Conservation (phyloP, 768 basidiomycete species). For the Exsudoporus frostii region DNA sequence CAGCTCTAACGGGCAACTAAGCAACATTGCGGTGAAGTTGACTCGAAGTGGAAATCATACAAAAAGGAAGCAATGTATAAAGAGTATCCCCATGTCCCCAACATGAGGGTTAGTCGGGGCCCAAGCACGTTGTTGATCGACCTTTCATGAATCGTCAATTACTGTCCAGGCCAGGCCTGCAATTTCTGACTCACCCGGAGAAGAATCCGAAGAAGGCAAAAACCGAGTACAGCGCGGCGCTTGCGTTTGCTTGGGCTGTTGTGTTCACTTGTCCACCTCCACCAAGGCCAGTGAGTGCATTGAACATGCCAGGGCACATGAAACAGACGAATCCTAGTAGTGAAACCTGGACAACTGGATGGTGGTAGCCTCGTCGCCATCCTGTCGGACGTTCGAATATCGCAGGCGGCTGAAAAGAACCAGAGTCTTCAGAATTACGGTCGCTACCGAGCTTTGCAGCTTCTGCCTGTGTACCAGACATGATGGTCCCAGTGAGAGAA, state of each 20-base stretch:
- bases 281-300: conserved; percentile 76
- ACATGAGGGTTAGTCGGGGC: conserved; percentile 44
- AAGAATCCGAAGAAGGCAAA: conserved; percentile 65
- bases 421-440: conserved; percentile 19
- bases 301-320: conserved; percentile 69
- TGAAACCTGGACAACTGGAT: conserved; percentile 40
- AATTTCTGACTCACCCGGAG: conserved; percentile 49
- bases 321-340: conserved; percentile 66
- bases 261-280: conserved; percentile 72
- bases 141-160: conserved; percentile 32
- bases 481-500: conserved; percentile 1
- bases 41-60: conserved; percentile 26
- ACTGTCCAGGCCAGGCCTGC: neutral
- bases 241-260: conserved; percentile 64
- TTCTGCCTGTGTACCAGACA: conserved; percentile 20
- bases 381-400: conserved; percentile 49
- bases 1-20: conserved; percentile 40
- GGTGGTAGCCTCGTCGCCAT: conserved; percentile 52
- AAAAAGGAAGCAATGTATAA: conserved; percentile 47
- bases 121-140: conserved; percentile 74
- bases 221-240: conserved; percentile 60
- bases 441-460: conserved; percentile 17
- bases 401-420: conserved; percentile 15
- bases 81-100: conserved; percentile 52
- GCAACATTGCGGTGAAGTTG: neutral